phyloP scores from a whole-genome alignment of 176 grass and related monocot species.

The Coix lacrymajobi region DNA sequence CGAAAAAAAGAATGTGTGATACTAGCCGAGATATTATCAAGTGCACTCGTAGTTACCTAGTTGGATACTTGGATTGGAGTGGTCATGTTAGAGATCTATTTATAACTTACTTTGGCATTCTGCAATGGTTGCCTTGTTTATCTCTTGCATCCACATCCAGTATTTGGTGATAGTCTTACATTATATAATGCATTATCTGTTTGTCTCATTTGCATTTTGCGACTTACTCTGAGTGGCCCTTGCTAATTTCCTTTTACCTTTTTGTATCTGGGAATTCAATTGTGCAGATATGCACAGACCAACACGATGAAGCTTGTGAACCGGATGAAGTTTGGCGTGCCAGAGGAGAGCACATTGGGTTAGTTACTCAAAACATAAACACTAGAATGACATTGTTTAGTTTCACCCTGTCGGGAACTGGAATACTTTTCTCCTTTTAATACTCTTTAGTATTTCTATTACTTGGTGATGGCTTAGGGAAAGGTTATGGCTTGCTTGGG shows the following conservation, averaged over 20 bases:
- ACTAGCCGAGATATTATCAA: no score
- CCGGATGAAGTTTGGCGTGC: slow-evolving; percentile 64
- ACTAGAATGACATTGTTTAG: neutral
- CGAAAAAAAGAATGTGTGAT: no score
- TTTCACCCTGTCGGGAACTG: neutral
- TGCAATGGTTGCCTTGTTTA: neutral
- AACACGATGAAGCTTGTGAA: slow-evolving; percentile 84
- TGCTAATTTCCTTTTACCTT: neutral
- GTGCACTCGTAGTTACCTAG: no score
- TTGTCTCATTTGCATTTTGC: neutral
- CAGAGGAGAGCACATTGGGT: slow-evolving; percentile 87
- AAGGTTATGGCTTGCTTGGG: slow-evolving; percentile 81
- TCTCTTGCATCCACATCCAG: neutral
- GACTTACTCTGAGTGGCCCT: neutral
- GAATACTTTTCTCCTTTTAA: neutral
- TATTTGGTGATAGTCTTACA: neutral
- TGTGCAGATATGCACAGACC: slow-evolving; percentile 71
- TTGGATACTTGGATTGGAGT: neutral
- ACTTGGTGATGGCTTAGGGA: slow-evolving; percentile 72
- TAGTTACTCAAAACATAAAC: slow-evolving; percentile 8
- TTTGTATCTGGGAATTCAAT: neutral
- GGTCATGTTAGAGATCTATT: neutral
- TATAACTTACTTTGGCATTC: neutral
- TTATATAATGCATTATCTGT: neutral
- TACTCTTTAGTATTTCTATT: neutral